phyloP scores from a whole-genome alignment of 495 filamentous ascomycete genomes.

The Hypoxylon perforatum region DNA sequence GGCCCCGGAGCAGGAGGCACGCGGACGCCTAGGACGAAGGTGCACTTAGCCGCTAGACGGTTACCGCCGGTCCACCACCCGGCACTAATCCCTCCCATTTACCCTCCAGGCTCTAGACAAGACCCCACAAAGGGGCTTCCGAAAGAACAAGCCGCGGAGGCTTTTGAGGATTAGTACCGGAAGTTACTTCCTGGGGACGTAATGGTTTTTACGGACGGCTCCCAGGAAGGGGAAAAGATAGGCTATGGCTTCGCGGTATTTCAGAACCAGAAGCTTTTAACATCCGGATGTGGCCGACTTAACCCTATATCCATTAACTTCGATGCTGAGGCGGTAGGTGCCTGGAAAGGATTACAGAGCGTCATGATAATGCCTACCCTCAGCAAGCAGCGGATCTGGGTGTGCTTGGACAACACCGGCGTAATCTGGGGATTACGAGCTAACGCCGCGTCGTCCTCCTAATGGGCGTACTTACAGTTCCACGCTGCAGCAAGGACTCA shows the following conservation, averaged over 20 bases:
- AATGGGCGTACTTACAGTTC: neutral
- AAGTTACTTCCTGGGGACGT: neutral
- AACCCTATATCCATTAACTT: too few relatives aligned
- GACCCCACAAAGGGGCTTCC: neutral
- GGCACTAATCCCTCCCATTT: neutral
- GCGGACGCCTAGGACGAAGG: neutral
- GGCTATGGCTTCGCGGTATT: neutral
- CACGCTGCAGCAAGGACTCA: neutral
- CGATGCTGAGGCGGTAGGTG: too few relatives aligned
- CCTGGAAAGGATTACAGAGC: neutral
- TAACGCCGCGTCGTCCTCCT: neutral
- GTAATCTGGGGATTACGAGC: neutral
- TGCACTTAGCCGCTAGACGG: neutral
- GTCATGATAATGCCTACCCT: neutral
- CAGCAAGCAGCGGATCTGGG: slow-evolving; percentile 1
- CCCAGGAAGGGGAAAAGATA: neutral
- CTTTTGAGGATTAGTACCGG: neutral
- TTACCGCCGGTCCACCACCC: neutral
- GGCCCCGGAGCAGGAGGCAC: neutral
- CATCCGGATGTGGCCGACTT: too few relatives aligned
- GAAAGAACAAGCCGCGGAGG: neutral
- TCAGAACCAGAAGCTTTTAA: too few relatives aligned
- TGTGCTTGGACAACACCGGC: slow-evolving; percentile 1
- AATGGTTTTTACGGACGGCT: neutral
- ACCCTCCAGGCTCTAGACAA: neutral